Conservation (phyloP, 257 asterid species). For the Capsicum chinense region DNA sequence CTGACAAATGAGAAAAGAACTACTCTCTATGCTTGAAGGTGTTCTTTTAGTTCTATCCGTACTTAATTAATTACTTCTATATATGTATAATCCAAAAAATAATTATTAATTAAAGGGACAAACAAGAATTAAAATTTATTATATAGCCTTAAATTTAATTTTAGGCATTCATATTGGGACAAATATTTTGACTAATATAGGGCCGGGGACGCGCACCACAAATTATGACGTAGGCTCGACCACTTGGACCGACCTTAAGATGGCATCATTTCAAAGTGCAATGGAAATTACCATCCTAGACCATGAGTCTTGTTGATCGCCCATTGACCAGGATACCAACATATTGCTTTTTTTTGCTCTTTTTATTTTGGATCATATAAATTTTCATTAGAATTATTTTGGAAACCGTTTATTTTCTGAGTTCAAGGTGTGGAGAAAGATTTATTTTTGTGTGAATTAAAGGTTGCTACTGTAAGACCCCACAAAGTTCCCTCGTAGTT, state of each 20-base stretch:
- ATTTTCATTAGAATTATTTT: not conserved
- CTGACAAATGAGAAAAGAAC: not conserved
- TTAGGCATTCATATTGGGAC: not conserved
- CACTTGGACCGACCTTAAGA: constrained; percentile 33
- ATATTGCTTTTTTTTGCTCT: too few relatives aligned
- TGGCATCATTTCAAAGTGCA: not conserved
- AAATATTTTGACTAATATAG: not conserved
- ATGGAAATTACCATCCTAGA: constrained; percentile 27
- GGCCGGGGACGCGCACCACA: constrained; percentile 36
- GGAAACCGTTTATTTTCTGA: not conserved
- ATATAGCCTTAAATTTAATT: too few relatives aligned
- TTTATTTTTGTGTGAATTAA: too few relatives aligned
- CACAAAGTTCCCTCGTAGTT: too few relatives aligned
- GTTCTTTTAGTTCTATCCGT: not conserved
- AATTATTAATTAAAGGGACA: too few relatives aligned
- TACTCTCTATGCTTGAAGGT: not conserved
- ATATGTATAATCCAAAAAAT: too few relatives aligned
- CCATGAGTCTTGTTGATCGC: constrained; percentile 41
- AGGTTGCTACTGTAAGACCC: too few relatives aligned
- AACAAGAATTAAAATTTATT: too few relatives aligned
- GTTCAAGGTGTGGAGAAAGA: not conserved
- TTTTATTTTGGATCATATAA: too few relatives aligned
- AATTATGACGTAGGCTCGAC: constrained; percentile 38
- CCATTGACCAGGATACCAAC: constrained; percentile 24
- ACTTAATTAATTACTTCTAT: too few relatives aligned